These are phyloP conservation scores for Hypoxylon sp. DNA, from an alignment of 2,329 filamentous ascomycete species.

Conservation along the genomic window DNA sequence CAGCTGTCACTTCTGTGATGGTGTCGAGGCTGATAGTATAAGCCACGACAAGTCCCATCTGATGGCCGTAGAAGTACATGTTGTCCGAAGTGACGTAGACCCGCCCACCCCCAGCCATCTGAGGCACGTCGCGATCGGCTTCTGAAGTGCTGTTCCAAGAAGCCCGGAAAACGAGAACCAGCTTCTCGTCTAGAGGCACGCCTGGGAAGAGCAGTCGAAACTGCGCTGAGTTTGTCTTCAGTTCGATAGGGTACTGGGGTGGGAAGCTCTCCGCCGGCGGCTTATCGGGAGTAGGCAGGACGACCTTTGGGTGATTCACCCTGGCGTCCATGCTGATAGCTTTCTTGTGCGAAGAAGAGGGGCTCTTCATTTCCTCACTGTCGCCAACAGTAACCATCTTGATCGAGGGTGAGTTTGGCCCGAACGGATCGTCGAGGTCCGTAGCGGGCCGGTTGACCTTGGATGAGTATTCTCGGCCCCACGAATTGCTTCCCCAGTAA, in stretches of 20 bases:
- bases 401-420: constrained; percentile 47
- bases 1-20: constrained; percentile 88
- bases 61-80: constrained; percentile 96
- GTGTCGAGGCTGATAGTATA: constrained; percentile 77
- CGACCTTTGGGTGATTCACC: constrained; percentile 39
- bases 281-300: constrained; percentile 44
- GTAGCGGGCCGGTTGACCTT: constrained; percentile 35
- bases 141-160: constrained; percentile 73
- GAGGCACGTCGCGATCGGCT: constrained; percentile 52
- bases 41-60: constrained; percentile 87
- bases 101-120: constrained; percentile 72
- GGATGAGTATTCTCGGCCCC: constrained; percentile 54
- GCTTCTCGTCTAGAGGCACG: constrained; percentile 77
- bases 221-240: constrained; percentile 88
- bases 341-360: constrained; percentile 51
- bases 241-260: constrained; percentile 78
- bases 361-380: constrained; percentile 38
- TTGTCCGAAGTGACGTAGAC: constrained; percentile 87
- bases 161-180: constrained; percentile 91
- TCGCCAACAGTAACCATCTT: constrained; percentile 43
- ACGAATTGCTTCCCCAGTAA: constrained; percentile 89
- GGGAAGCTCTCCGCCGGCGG: constrained; percentile 66
- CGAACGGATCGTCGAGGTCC: constrained; percentile 49
- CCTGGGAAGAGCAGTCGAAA: constrained; percentile 91
- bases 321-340: constrained; percentile 54